Base-by-base conservation (phyloP, 352 stramenopile genomes). In the Aphanomyces stellatus region DNA sequence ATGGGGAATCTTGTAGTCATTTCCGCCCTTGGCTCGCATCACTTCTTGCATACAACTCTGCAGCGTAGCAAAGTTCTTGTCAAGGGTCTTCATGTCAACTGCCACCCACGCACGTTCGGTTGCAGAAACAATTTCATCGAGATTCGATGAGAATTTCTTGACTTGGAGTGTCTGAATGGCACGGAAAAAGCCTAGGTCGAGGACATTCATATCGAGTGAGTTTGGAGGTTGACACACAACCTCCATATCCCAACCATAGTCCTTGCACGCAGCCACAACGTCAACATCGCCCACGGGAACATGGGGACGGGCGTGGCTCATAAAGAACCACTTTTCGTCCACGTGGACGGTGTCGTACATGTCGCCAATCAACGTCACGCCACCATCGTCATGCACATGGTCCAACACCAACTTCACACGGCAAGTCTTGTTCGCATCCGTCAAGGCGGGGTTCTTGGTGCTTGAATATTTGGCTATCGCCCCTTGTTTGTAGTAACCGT, bases 141-240 rank as follows among this genome's bases (percentile, higher is more conserved):
- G 4, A 35, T 3, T 56, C 6, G 13, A 31, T 19, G 49, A 56
- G 7, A 19, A 19, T n/a, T 31, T 56, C 27, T 56, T 25, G 4
- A 33, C 49, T 24, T 75, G 71, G 2, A 73, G 34, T 0, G 43
- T 42, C 56, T 79, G 65, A 13, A 75, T 68, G 0, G 69, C 69
- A 4, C 61, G 40, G 33, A 79, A 76, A 24, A 69, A 71, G n/a
- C 61, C 67, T 4, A 73, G 53, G 33, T 79, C 71, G 1, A 76
- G 55, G 1, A 75, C 65, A 25, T 75, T 79, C 22, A 68, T 42
- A 30, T 77, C 70, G 0, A 72, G 70, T 1, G 66, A 74, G 27
- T 76, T 76, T 2, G 68, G 30, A 7, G 65, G 67, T 46, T 80
- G 70, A 24, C n/a, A 51, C 42, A 51, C 19, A 8, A 51, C 42